Conservation (phyloP, 2,329 filamentous ascomycete species). For the Ophiostoma sp. region DNA sequence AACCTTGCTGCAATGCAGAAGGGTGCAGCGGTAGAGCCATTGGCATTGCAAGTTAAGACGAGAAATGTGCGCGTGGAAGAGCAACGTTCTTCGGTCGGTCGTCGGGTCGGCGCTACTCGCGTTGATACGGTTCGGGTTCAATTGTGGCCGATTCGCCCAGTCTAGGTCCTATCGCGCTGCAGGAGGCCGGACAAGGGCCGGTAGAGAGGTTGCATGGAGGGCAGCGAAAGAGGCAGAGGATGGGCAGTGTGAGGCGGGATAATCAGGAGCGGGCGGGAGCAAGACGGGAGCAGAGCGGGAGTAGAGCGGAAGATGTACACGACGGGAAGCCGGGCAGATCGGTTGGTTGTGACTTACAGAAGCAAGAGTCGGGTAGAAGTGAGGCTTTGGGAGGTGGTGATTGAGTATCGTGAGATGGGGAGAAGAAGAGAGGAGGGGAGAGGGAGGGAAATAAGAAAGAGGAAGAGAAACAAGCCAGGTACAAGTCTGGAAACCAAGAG, state of each 20-base stretch:
- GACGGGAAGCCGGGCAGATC: too few species aligned
- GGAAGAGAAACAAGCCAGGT: conserved; percentile 8
- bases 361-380: not conserved
- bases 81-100: not conserved
- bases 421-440: not conserved
- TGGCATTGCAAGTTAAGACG: not conserved
- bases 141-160: not conserved
- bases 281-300: not conserved
- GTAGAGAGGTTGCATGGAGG: not conserved
- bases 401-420: not conserved
- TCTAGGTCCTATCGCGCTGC: not conserved
- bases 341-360: not conserved
- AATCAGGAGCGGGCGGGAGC: too few species aligned
- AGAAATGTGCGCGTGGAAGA: not conserved
- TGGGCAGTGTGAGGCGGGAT: not conserved
- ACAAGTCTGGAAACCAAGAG: not conserved
- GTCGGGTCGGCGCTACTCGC: not conserved
- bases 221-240: not conserved
- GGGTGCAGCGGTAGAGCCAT: too few species aligned
- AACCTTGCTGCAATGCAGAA: too few species aligned
- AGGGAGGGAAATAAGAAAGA: not conserved
- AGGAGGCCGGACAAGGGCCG: not conserved
- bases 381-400: conserved; percentile 13
- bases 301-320: not conserved
- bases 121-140: not conserved